Conservation (phyloP, 2,329 filamentous ascomycete genomes). For the Aspergillus brunneoviolaceus region DNA sequence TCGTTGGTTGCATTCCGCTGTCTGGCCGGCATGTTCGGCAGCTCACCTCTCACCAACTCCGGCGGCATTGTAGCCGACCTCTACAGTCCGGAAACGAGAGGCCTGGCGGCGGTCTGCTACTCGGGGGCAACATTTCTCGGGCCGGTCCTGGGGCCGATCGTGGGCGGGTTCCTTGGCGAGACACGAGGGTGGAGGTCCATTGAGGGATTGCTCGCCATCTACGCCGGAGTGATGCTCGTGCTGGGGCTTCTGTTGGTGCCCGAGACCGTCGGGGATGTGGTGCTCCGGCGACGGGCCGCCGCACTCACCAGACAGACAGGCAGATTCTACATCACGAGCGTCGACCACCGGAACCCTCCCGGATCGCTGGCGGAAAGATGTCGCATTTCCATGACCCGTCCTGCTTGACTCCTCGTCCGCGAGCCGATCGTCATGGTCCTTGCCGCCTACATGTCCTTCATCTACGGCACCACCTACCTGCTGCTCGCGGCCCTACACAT, state of each 20-base stretch:
- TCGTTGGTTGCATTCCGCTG: too few species aligned
- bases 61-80: too few species aligned
- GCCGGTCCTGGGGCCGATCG: too few species aligned
- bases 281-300: slow-evolving; percentile 54
- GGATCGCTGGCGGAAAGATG: slow-evolving; percentile 32
- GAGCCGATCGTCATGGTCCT: slow-evolving; percentile 39
- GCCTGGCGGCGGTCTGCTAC: too few species aligned
- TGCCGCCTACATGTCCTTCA: slow-evolving; percentile 33
- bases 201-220: too few species aligned
- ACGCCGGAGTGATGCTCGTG: too few species aligned
- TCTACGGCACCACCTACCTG: slow-evolving; percentile 31
- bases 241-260: slow-evolving; percentile 42
- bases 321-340: slow-evolving; percentile 48
- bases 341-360: slow-evolving; percentile 17
- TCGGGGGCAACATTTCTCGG: slow-evolving; percentile 28
- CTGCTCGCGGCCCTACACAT: slow-evolving; percentile 29
- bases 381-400: slow-evolving; percentile 42
- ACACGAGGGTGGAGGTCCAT: too few species aligned
- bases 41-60: too few species aligned
- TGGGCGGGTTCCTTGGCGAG: too few species aligned
- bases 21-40: too few species aligned
- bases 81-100: too few species aligned
- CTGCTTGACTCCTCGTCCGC: slow-evolving; percentile 34
- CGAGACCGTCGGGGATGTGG: slow-evolving; percentile 55
- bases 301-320: slow-evolving; percentile 50